phyloP scores from a whole-genome alignment of 805 yeast species.

The Lipomyces starkeyi region DNA sequence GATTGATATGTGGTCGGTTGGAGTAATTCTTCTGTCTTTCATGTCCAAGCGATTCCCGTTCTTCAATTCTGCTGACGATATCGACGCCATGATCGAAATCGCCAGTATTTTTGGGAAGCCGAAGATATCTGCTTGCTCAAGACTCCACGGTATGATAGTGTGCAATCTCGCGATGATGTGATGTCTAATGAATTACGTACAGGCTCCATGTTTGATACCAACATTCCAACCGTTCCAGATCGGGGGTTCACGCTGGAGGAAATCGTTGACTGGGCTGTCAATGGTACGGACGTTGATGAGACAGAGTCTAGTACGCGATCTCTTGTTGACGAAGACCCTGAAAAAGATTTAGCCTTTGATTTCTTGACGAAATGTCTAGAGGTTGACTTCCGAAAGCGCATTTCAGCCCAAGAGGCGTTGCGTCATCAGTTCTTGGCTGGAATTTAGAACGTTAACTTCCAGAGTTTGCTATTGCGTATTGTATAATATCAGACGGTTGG shows the following conservation, averaged over 20 bases:
- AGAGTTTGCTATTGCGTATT: not conserved
- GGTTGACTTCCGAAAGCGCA: constrained; percentile 71
- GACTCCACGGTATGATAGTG: constrained; percentile 67
- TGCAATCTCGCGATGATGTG: not conserved
- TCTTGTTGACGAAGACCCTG: constrained; percentile 15
- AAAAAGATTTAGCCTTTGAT: constrained; percentile 43
- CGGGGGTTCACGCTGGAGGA: constrained; percentile 50
- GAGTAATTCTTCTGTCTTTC: constrained; percentile 81
- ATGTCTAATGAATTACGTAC: not conserved
- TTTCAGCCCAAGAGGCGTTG: constrained; percentile 67
- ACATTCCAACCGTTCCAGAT: constrained; percentile 58
- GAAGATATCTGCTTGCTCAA: constrained; percentile 76
- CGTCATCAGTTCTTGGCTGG: constrained; percentile 38
- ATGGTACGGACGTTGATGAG: constrained; percentile 20
- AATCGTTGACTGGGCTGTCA: constrained; percentile 51
- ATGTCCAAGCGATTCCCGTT: constrained; percentile 85
- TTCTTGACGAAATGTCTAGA: constrained; percentile 62
- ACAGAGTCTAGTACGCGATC: constrained; percentile 8
- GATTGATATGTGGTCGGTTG: constrained; percentile 92
- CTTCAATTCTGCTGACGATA: constrained; percentile 91
- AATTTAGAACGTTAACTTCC: not conserved
- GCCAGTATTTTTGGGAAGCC: constrained; percentile 79
- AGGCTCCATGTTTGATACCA: constrained; percentile 72
- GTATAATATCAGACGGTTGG: not conserved
- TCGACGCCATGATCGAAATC: constrained; percentile 86